Evolutionary conservation across 495 filamentous ascomycete genomes (phyloP).

Genomic region (Aspergillus homomorphus): DNA sequence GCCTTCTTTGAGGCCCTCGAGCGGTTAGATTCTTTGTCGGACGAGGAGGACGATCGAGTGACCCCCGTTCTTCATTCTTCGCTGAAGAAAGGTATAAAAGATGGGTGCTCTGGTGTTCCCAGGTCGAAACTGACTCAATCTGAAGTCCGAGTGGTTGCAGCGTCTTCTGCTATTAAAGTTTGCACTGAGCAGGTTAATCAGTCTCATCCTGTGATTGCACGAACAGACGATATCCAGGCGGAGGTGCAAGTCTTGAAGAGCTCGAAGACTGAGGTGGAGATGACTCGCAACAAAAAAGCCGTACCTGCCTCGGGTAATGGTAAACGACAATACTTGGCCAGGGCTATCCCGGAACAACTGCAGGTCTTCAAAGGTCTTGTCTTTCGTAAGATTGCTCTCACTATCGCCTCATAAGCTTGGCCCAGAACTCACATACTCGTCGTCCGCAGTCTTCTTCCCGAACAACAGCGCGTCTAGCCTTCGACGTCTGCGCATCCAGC

Average conservation of each 20-base stretch:
- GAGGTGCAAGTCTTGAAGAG: slow-evolving; percentile 3
- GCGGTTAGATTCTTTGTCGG: slow-evolving; percentile 39
- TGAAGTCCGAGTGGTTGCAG: background rate
- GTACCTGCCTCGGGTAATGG: slow-evolving; percentile 14
- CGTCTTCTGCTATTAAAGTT: background rate
- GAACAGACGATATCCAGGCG: background rate
- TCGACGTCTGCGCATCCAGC: slow-evolving; percentile 67
- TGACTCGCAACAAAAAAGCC: background rate
- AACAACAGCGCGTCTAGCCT: slow-evolving; percentile 67
- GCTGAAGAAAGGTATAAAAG: slow-evolving; percentile 6
- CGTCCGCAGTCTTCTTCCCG: slow-evolving; percentile 66
- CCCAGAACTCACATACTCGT: slow-evolving; percentile 1
- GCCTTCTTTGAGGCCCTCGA: slow-evolving; percentile 48
- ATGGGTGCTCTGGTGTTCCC: slow-evolving; percentile 13
- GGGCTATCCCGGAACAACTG: slow-evolving; percentile 52
- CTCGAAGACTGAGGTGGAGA: slow-evolving; percentile 3
- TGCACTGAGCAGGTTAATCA: background rate
- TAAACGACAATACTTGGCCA: slow-evolving; percentile 28
- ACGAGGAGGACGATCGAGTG: slow-evolving; percentile 21
- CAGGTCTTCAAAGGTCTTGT: slow-evolving; percentile 63
- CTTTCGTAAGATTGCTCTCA: slow-evolving; percentile 50
- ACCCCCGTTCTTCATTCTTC: background rate
- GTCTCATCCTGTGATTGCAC: background rate
- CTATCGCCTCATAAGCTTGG: background rate
- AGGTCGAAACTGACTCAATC: background rate